Conservation (phyloP, 2,329 filamentous ascomycete genomes). For the Exophiala xenobiotica region DNA sequence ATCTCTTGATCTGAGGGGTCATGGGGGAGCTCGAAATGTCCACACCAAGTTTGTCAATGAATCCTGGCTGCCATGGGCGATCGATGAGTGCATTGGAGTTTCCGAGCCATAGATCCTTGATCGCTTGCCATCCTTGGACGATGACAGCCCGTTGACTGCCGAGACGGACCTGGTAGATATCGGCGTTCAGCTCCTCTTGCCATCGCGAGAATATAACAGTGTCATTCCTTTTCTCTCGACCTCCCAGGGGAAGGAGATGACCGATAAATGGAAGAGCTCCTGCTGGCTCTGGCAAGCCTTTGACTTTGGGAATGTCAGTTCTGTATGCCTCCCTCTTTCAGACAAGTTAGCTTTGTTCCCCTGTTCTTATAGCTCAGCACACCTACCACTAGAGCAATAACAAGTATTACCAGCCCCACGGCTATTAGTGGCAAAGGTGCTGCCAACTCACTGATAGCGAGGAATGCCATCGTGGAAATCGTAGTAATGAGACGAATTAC, state of each 20-base stretch:
- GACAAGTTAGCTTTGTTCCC: no score
- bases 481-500: no score
- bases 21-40: slow-evolving; percentile 9
- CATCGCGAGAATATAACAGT: slow-evolving; percentile 5
- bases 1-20: slow-evolving; percentile 3
- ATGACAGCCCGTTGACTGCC: slow-evolving; percentile 8
- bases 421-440: no score
- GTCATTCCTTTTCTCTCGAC: slow-evolving; percentile 1
- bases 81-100: slow-evolving; percentile 3
- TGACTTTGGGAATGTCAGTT: no score
- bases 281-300: slow-evolving; percentile 3
- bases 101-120: slow-evolving; percentile 5
- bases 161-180: background rate
- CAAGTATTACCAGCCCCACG: no score
- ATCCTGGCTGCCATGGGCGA: slow-evolving; percentile 8
- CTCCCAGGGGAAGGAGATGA: slow-evolving; percentile 3
- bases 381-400: no score
- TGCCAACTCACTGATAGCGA: no score
- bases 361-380: no score
- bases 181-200: background rate
- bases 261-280: slow-evolving; percentile 5
- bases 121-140: background rate
- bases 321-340: no score
- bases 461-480: no score
- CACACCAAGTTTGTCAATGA: slow-evolving; percentile 10